These are phyloP conservation scores for Ophiostoma tasmaniense DNA, from an alignment of 2,329 filamentous ascomycete genomes.

Conservation along the genomic window DNA sequence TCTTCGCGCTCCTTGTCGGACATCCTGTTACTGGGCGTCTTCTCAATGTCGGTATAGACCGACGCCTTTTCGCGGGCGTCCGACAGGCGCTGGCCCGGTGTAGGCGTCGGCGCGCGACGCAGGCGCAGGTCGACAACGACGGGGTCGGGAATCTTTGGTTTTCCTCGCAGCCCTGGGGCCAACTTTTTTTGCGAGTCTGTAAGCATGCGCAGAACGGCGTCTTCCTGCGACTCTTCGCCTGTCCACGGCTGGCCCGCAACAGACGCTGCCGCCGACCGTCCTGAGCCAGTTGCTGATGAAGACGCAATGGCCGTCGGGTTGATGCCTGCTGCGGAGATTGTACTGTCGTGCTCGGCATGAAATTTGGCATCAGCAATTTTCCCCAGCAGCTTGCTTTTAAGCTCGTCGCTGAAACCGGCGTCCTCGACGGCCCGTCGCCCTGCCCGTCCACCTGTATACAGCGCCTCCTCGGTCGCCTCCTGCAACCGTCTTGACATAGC, in stretches of 20 bases:
- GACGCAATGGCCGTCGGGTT: constrained; percentile 13
- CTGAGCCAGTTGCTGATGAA: constrained; percentile 21
- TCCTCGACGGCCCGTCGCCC: constrained; percentile 53
- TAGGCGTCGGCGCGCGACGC: constrained; percentile 31
- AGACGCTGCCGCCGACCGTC: constrained; percentile 53
- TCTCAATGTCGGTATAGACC: constrained; percentile 34
- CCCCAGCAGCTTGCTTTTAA: constrained; percentile 49
- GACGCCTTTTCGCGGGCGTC: constrained; percentile 49
- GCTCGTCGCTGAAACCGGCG: constrained; percentile 54
- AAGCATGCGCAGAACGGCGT: constrained; percentile 76
- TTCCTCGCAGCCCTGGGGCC: constrained; percentile 38
- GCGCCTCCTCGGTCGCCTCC: constrained; percentile 54
- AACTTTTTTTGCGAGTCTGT: constrained; percentile 70
- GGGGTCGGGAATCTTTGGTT: constrained; percentile 34
- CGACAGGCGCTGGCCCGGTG: constrained; percentile 40
- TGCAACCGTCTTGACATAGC: constrained; percentile 50
- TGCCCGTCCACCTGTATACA: constrained; percentile 49
- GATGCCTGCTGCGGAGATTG: constrained; percentile 39
- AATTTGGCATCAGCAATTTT: constrained; percentile 50
- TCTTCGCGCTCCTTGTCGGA: constrained; percentile 50
- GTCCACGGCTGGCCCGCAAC: constrained; percentile 67
- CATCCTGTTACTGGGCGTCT: constrained; percentile 18
- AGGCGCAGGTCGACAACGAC: constrained; percentile 45
- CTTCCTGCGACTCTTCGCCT: constrained; percentile 64
- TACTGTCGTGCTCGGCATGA: constrained; percentile 39